phyloP scores from a whole-genome alignment of 2,329 filamentous ascomycete genomes.

The Sporothrix curviconia region DNA sequence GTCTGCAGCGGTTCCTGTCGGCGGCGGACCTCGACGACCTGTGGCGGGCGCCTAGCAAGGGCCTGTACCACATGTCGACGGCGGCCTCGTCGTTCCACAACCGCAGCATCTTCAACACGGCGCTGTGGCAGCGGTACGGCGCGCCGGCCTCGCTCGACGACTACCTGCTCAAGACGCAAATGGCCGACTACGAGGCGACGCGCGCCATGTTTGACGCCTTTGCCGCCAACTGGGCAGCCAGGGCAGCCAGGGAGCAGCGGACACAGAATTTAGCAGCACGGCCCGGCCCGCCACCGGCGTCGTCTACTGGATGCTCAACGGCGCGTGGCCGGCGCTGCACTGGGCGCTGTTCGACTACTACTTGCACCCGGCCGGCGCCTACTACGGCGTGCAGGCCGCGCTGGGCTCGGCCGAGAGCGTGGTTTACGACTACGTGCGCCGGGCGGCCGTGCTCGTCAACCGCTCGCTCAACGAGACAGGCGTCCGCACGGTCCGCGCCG shows the following conservation, averaged over 20 bases:
- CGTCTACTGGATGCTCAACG: constrained; percentile 64
- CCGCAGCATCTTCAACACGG: constrained; percentile 52
- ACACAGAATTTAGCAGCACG: not conserved
- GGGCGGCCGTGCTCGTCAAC: constrained; percentile 48
- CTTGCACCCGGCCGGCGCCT: constrained; percentile 49
- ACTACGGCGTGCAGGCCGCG: constrained; percentile 49
- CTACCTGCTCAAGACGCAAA: constrained; percentile 53
- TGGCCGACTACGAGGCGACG: constrained; percentile 59
- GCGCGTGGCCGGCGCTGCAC: constrained; percentile 58
- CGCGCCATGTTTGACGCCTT: constrained; percentile 54
- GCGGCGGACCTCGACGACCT: constrained; percentile 45
- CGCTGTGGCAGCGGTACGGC: constrained; percentile 47
- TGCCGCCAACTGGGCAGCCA: constrained; percentile 43
- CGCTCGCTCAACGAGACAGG: constrained; percentile 37
- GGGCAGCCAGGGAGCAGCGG: constrained; percentile 27
- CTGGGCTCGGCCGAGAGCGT: constrained; percentile 44
- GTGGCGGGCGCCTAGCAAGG: constrained; percentile 48
- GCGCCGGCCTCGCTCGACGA: constrained; percentile 45
- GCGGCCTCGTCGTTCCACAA: constrained; percentile 48
- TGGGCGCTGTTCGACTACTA: constrained; percentile 63
- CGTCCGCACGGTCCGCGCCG: constrained; percentile 37
- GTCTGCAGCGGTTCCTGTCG: constrained; percentile 48
- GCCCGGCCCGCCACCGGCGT: constrained; percentile 49
- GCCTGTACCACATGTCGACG: constrained; percentile 54
- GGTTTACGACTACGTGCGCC: constrained; percentile 45